phyloP scores from a whole-genome alignment of 768 basidiomycete species.

The Boletus patriciae region DNA sequence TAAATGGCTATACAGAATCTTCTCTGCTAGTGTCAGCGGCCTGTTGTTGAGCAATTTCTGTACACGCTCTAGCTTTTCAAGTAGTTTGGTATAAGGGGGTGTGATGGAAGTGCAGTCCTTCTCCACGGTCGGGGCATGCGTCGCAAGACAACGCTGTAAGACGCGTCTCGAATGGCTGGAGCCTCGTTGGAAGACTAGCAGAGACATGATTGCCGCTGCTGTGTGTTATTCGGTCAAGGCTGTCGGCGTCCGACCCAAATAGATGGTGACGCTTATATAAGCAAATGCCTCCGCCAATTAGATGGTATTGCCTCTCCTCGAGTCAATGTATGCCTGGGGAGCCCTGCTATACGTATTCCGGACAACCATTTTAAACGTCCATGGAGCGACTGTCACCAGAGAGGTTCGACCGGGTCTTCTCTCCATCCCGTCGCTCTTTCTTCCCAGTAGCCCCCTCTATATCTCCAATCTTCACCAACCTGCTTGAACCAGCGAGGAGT shows the following conservation, averaged over 20 bases:
- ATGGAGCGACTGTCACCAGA: slow-evolving; percentile 52
- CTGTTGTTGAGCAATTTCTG: slow-evolving; percentile 64
- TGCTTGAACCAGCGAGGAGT: slow-evolving; percentile 76
- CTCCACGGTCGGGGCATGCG: slow-evolving; percentile 41
- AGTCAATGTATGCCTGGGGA: too few species aligned
- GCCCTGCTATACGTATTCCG: too few species aligned
- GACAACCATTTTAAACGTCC: not conserved
- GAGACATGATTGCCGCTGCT: slow-evolving; percentile 18
- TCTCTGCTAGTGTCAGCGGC: slow-evolving; percentile 94
- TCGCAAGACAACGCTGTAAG: slow-evolving; percentile 38
- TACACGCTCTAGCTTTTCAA: slow-evolving; percentile 68
- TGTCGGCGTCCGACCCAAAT: too few species aligned
- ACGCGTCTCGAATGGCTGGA: slow-evolving; percentile 12
- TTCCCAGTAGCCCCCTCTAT: slow-evolving; percentile 84
- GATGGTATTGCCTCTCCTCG: too few species aligned
- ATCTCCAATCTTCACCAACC: slow-evolving; percentile 70
- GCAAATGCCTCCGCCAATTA: too few species aligned
- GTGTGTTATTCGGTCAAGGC: not conserved
- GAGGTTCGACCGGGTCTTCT: slow-evolving; percentile 42
- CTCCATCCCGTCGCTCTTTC: slow-evolving; percentile 65
- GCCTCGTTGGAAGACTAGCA: slow-evolving; percentile 21
- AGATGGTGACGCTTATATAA: too few species aligned
- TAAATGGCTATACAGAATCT: slow-evolving; percentile 94
- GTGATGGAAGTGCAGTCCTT: slow-evolving; percentile 74
- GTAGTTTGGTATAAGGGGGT: slow-evolving; percentile 76